Evolutionary conservation across 148 eudicot species (phyloP).

Genomic region (Camellia lanceoleosa): DNA sequence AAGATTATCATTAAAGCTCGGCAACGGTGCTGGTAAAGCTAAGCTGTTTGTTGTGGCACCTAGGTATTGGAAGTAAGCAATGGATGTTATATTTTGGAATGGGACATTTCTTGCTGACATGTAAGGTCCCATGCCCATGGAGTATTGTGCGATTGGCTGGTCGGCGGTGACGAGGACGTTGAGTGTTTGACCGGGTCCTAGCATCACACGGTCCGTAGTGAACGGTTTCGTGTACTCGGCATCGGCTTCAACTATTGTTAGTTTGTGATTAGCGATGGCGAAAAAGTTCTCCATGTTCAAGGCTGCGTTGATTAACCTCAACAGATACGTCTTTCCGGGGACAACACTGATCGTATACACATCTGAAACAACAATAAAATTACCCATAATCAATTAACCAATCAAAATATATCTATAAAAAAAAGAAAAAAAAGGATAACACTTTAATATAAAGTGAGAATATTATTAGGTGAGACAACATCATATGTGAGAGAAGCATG

Average conservation of each 20-base stretch:
- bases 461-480: not conserved
- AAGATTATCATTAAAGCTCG: constrained; percentile 45
- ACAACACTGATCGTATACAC: constrained; percentile 43
- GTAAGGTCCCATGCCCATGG: constrained; percentile 62
- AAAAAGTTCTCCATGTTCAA: constrained; percentile 64
- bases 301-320: constrained; percentile 57
- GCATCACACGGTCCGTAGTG: constrained; percentile 44
- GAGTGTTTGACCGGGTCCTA: constrained; percentile 64
- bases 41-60: constrained; percentile 35
- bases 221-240: constrained; percentile 59
- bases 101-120: constrained; percentile 53
- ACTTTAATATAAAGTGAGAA: not conserved
- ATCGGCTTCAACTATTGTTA: constrained; percentile 66
- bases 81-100: constrained; percentile 48
- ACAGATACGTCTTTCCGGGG: constrained; percentile 58
- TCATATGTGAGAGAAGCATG: not conserved
- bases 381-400: not conserved
- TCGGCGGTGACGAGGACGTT: constrained; percentile 52
- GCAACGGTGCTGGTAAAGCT: constrained; percentile 40
- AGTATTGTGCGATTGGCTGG: constrained; percentile 43
- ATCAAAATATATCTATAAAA: not conserved
- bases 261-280: constrained; percentile 56
- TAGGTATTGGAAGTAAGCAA: constrained; percentile 52
- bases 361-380: constrained; percentile 33
- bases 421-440: not conserved